Evolutionary conservation across 352 stramenopile species (phyloP), one percentile per base, ranked within the genome.

Genomic region (Phytophthora fragariae): DNA sequence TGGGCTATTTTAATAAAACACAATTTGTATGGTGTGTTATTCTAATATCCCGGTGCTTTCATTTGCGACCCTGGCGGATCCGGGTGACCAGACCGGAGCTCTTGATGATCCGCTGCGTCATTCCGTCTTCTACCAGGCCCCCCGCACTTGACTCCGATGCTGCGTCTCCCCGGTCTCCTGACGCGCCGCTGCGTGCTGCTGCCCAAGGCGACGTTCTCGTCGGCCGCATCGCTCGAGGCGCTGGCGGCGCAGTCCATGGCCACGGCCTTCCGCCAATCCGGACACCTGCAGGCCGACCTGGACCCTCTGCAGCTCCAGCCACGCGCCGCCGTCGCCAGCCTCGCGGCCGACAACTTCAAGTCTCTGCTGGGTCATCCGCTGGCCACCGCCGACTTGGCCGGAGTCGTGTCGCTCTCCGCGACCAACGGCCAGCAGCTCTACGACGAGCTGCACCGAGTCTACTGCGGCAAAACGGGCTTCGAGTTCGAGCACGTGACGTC

Each of bases 401-500:
- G 41, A 5, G 65, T 81, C 19, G 59, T 84, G 21, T 73, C 80
- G 1, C 31, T 80, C 4, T 24, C 72, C 15, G 73, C 63, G 1
- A 29, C 66, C 9, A 85, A 65, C 17, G 84, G 84, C 10, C 75
- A 90, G 39, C 70, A 82, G 37, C 71, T 89, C 35, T 94, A 92
- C 73, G 80, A 91, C 12, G 73, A 88, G 49, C 64, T 96, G 35
- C 78, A 83, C 21, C 66, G 70, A 14, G 73, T 80, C 19, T 97
- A 97, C 70, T 94, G 86, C 68, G 83, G 88, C 33, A 92, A 93
- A 70, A 90, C 93, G 11, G 88, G 89, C 33, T 91, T 90, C 62
- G 89, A 97, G 77, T 94, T 94, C 68, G 79, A 92, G 77, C 79
- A 96, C 70, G 44, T 95, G 14, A 82, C 83, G 24, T 85, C 80